These are phyloP conservation scores for Boletus pseudopeckii DNA, from an alignment of 768 basidiomycete genomes.

Conservation along the genomic window DNA sequence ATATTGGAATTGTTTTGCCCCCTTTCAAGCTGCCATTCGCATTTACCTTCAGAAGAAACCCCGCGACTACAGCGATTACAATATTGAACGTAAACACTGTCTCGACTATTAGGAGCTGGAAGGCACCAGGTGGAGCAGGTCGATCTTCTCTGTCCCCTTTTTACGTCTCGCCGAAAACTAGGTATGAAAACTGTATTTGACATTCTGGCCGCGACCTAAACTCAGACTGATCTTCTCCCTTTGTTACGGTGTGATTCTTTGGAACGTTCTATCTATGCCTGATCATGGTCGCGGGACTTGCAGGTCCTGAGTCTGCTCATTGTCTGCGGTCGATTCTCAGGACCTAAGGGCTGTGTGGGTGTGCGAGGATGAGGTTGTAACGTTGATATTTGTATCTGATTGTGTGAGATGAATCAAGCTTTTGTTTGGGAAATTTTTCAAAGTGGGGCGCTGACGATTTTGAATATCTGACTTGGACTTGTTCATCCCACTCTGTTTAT, in stretches of 20 bases:
- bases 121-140: background rate
- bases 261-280: background rate
- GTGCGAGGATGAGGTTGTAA: no score
- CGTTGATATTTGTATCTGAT: constrained; percentile 14
- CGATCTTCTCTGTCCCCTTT: background rate
- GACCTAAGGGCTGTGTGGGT: background rate
- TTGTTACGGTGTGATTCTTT: background rate
- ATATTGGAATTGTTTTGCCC: background rate
- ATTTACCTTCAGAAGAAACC: no score
- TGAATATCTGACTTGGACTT: background rate
- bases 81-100: background rate
- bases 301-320: no score
- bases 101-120: background rate
- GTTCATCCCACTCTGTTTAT: background rate
- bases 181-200: background rate
- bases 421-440: constrained; percentile 13
- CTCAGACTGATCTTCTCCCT: background rate
- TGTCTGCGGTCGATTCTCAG: background rate
- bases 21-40: background rate
- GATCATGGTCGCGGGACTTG: background rate
- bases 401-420: constrained; percentile 15
- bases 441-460: background rate
- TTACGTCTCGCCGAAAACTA: background rate
- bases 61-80: no score
- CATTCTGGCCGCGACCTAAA: background rate